phyloP scores from a whole-genome alignment of 768 basidiomycete species.

The Tulasnella sp. region DNA sequence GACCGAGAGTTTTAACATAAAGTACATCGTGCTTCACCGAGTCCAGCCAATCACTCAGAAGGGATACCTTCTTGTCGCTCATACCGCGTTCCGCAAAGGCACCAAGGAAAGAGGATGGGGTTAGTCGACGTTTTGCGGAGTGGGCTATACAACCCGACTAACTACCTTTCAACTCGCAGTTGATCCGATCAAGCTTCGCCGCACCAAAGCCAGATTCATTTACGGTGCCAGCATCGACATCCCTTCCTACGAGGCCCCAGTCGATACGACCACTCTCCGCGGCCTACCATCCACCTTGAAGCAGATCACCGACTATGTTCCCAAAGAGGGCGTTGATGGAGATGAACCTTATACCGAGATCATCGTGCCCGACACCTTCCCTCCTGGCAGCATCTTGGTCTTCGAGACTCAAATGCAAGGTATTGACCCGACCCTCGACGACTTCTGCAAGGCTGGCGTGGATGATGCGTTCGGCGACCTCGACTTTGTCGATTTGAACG shows the following conservation, averaged over 20 bases:
- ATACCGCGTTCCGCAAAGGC: constrained; percentile 85
- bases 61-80: constrained; percentile 88
- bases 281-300: constrained; percentile 70
- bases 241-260: constrained; percentile 52
- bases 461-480: constrained; percentile 69
- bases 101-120: constrained; percentile 76
- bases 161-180: constrained; percentile 42
- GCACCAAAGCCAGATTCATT: constrained; percentile 75
- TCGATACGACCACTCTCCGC: constrained; percentile 53
- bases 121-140: constrained; percentile 42
- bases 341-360: constrained; percentile 76
- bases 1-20: background rate
- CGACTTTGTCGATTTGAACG: constrained; percentile 83
- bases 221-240: constrained; percentile 74
- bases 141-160: background rate
- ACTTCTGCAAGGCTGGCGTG: constrained; percentile 65
- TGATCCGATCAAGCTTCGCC: constrained; percentile 74
- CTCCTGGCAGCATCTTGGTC: constrained; percentile 92
- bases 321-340: constrained; percentile 59
- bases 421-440: constrained; percentile 65
- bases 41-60: constrained; percentile 87
- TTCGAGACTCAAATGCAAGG: constrained; percentile 83
- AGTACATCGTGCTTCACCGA: constrained; percentile 93
- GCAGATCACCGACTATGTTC: constrained; percentile 57
- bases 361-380: constrained; percentile 79